Evolutionary conservation across 2,329 filamentous ascomycete genomes (phyloP), one percentile per base, ranked within the genome.

Genomic region (Fusarium acutatum): DNA sequence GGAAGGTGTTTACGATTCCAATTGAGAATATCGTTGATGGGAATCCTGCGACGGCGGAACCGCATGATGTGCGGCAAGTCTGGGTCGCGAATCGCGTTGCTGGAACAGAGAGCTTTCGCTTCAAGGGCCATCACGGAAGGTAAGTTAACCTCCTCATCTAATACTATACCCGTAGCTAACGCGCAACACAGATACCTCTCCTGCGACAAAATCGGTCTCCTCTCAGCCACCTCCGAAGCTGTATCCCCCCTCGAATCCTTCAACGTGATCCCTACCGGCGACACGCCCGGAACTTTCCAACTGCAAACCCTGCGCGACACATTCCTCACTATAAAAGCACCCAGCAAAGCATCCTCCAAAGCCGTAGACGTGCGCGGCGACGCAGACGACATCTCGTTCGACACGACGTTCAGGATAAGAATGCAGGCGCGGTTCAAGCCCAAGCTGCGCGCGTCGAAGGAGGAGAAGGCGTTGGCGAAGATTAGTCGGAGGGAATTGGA

Each of bases 391-490:
- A 89, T 91, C 57, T 88, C 86, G 9, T 93, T 93, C 78, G 89
- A 88, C 76, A 94, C 94, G 15, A 92, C 91, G 12, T 81, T 97
- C 68, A 88, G 94, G 56, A 89, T 98, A 77, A 92, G 95, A 60
- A 98, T 98, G 95, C 96, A 98, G 84, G 94, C 96, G 28, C 88
- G 94, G 57, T 98, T 97, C 85, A 98, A 98, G 86, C 95, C 96
- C 14, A 89, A 89, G 71, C 82, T 96, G 50, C 93, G 92, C 82
- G 92, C 92, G 15, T 89, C 88, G 2, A 97, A 95, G 83, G 94
- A 95, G 80, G 93, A 94, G 73, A 96, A 93, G 84, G 93, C 93
- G 1, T 88, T 89, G 75, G 92, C 96, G 77, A 97, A 96, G 85
- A 94, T 99, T 64, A 96, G 92, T 78, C 88, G 93, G 70, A 92